Conservation (phyloP, 768 basidiomycete species). For the Boletus tomentosulus region DNA sequence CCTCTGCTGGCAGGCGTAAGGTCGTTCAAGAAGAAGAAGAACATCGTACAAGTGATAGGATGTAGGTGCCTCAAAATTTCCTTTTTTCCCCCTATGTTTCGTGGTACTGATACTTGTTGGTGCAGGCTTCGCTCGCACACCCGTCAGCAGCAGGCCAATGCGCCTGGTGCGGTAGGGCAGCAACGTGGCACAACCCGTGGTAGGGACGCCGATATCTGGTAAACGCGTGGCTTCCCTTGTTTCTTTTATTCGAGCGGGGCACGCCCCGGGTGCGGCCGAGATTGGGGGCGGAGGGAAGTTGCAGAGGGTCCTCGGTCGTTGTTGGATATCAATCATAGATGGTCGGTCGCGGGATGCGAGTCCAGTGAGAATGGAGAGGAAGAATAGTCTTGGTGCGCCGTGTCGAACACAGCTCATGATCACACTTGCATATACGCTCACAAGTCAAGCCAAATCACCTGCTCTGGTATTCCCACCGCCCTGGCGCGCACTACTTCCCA, state of each 20-base stretch:
- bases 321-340: conserved; percentile 33
- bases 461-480: conserved; percentile 13
- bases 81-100: conserved; percentile 7
- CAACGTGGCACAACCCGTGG: conserved; percentile 39
- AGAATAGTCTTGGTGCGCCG: conserved; percentile 24
- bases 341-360: conserved; percentile 27
- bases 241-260: conserved; percentile 35
- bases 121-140: conserved; percentile 81
- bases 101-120: conserved; percentile 11
- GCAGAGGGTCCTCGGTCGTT: conserved; percentile 33
- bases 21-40: conserved; percentile 84
- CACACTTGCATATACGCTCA: conserved; percentile 6
- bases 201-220: conserved; percentile 48
- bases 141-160: conserved; percentile 65
- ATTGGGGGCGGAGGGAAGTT: conserved; percentile 35
- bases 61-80: conserved; percentile 51
- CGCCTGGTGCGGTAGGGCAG: conserved; percentile 47
- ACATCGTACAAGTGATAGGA: conserved; percentile 75
- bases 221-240: conserved; percentile 25
- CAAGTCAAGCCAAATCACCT: conserved; percentile 18
- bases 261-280: conserved; percentile 45
- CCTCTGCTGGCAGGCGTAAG: conserved; percentile 63
- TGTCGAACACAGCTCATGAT: conserved; percentile 9
- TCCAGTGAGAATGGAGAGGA: conserved; percentile 17
- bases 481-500: conserved; percentile 18